A percentile compares a stretch with the other conserved stretches of the same genome.
phyloP scores from a whole-genome alignment of 2,329 filamentous ascomycete genomes.

The Ophiostoma perfectum region DNA sequence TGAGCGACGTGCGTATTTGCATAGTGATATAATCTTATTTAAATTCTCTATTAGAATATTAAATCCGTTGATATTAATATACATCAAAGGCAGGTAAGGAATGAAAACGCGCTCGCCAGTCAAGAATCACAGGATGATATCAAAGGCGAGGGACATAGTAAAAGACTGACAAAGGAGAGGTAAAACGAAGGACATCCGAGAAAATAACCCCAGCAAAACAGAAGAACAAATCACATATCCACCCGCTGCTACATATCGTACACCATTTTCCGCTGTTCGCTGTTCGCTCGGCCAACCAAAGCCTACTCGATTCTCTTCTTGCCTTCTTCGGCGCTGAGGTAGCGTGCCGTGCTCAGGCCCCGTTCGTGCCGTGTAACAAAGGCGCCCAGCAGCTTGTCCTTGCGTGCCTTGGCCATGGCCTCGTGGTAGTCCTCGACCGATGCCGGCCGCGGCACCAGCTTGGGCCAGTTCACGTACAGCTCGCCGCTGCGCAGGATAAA shows the following conservation, averaged over 20 bases:
- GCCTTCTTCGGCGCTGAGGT: constrained; percentile 86
- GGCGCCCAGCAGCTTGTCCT: constrained; percentile 73
- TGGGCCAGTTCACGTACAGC: constrained; percentile 98
- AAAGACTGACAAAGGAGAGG: not conserved
- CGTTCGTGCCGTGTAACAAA: constrained; percentile 72
- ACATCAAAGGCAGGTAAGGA: not conserved
- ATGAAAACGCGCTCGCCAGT: not conserved
- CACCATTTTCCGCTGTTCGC: not conserved
- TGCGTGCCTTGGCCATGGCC: constrained; percentile 72
- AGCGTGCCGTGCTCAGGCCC: constrained; percentile 73
- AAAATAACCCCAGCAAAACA: not conserved
- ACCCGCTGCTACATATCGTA: not conserved
- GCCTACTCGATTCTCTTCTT: constrained; percentile 91
- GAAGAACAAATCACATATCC: not conserved
- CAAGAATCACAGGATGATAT: not conserved
- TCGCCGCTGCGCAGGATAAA: constrained; percentile 84
- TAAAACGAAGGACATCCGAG: constrained; percentile 1
- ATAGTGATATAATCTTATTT: not conserved
- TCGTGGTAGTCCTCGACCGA: constrained; percentile 85
- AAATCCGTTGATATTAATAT: not conserved
- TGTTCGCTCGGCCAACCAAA: not conserved
- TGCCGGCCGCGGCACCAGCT: constrained; percentile 82
- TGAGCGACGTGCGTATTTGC: too few species aligned
- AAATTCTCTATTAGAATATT: not conserved
- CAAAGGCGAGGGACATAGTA: not conserved